Conservation (phyloP, 2,329 filamentous ascomycete genomes). For the Karstenula rhodostoma region DNA sequence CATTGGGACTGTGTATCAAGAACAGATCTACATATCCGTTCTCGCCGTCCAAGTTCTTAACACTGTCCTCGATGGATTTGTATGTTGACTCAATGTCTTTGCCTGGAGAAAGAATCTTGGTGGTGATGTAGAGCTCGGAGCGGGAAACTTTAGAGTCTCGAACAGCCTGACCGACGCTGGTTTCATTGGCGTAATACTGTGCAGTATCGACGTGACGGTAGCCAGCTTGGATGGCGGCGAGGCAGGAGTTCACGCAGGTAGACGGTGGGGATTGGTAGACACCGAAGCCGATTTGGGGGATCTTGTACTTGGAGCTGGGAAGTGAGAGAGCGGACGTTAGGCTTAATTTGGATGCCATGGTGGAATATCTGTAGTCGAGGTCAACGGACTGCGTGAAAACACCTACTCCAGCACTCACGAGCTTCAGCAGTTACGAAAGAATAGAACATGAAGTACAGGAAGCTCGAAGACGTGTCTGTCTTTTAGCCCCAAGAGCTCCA, state of each 20-base stretch:
- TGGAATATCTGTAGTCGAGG: slow-evolving; percentile 20
- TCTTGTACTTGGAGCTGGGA: slow-evolving; percentile 59
- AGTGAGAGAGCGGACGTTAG: slow-evolving; percentile 61
- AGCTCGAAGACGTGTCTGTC: background rate
- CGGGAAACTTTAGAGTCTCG: slow-evolving; percentile 63
- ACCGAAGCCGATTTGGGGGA: slow-evolving; percentile 75
- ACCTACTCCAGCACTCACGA: background rate
- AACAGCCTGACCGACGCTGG: slow-evolving; percentile 71
- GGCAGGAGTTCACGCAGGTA: slow-evolving; percentile 65
- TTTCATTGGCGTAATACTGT: slow-evolving; percentile 74
- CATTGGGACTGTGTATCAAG: slow-evolving; percentile 71
- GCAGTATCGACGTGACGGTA: slow-evolving; percentile 74
- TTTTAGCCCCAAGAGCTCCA: slow-evolving; percentile 21
- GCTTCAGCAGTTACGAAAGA: background rate
- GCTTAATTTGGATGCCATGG: slow-evolving; percentile 43
- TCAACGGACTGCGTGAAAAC: background rate
- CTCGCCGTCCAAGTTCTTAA: slow-evolving; percentile 65
- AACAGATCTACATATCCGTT: slow-evolving; percentile 75
- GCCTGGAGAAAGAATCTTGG: slow-evolving; percentile 69
- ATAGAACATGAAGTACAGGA: background rate
- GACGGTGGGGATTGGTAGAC: slow-evolving; percentile 69
- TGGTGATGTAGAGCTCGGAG: slow-evolving; percentile 72
- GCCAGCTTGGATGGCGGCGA: slow-evolving; percentile 64
- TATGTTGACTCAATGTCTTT: slow-evolving; percentile 67
- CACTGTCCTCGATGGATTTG: slow-evolving; percentile 66